Base-by-base conservation (phyloP, 768 basidiomycete species). In the Pleurotus citrinopileatus region DNA sequence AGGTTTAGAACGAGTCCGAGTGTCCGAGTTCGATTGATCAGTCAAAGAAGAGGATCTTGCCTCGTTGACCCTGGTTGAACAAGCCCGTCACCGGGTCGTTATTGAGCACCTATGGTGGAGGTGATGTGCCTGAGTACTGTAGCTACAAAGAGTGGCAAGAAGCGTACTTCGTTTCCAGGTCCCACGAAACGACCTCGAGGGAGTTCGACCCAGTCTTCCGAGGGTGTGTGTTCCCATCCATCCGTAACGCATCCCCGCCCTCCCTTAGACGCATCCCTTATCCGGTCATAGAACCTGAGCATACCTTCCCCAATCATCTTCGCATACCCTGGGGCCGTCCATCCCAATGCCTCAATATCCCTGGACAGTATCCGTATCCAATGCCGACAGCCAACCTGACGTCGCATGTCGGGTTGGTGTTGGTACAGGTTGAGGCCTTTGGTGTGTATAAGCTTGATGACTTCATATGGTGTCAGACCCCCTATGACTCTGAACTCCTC, bases 381-480 rank as follows among this genome's bases (percentile, higher is more conserved):
- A 48, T 58, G 54, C 15, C 61, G 57, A 34, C 63, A 64, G 8
- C 63, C 63, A 4, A 57, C 53, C n/a, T 60, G 58, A 22, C 61
- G 60, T 42, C 59, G 57, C 27, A 53, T 48, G 15, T 48, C 48
- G 2, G 61, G 57, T 17, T 25, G 28, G 46, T 60, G 61, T 34
- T 38, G 36, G 28, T 59, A 64, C 6, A 29, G 13, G 17, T 62
- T 50, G 15, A 60, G 53, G 15, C 58, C 55, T 12, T 53, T 57
- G 20, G 44, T 44, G 3, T 20, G 13, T 28, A 61, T 55, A 10
- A 61, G 47, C 13, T 56, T 37, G 3, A 64, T 37, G 36, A 64
- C 40, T 22, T 51, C 45, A 5, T 53, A 51, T n/a, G 58, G 34
- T 15, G 59, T 61, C 2, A 54, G 57, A 1, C 53, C 56, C 17